These are phyloP conservation scores for Xylaria sp. DNA, from an alignment of 495 filamentous ascomycete genomes.

Conservation along the genomic window DNA sequence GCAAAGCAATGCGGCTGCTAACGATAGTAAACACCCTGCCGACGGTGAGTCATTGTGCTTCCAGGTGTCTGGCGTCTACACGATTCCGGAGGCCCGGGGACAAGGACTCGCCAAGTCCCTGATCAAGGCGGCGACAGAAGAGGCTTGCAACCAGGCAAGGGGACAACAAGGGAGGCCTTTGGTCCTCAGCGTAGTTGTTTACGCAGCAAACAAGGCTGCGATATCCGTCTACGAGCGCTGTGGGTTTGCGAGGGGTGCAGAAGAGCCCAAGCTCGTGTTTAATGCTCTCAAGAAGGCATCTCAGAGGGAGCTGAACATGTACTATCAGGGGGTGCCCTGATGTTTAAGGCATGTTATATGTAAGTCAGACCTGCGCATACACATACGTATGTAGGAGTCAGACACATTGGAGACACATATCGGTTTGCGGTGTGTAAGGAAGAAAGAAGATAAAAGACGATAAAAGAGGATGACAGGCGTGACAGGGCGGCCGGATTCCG, in stretches of 20 bases:
- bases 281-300: conserved; percentile 32
- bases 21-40: conserved; percentile 26
- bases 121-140: conserved; percentile 44
- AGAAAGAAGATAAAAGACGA: too few species aligned
- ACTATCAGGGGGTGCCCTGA: background rate
- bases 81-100: conserved; percentile 49
- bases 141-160: conserved; percentile 39
- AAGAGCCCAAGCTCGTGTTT: conserved; percentile 33
- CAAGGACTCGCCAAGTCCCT: conserved; percentile 51
- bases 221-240: conserved; percentile 52
- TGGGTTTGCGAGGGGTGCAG: conserved; percentile 50
- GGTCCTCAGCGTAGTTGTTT: conserved; percentile 47
- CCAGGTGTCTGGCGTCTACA: conserved; percentile 56
- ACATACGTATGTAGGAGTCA: too few species aligned
- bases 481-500: conserved; percentile 20
- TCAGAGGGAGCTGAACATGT: conserved; percentile 32
- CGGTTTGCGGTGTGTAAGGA: background rate
- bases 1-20: conserved; percentile 15
- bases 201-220: conserved; percentile 48
- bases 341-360: background rate
- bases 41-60: conserved; percentile 32
- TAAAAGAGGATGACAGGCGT: background rate
- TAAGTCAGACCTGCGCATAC: too few species aligned
- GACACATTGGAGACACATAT: too few species aligned
- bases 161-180: conserved; percentile 29